Evolutionary conservation across 2,329 filamentous ascomycete genomes (phyloP).

Genomic region (Pseudopyricularia javanii): DNA sequence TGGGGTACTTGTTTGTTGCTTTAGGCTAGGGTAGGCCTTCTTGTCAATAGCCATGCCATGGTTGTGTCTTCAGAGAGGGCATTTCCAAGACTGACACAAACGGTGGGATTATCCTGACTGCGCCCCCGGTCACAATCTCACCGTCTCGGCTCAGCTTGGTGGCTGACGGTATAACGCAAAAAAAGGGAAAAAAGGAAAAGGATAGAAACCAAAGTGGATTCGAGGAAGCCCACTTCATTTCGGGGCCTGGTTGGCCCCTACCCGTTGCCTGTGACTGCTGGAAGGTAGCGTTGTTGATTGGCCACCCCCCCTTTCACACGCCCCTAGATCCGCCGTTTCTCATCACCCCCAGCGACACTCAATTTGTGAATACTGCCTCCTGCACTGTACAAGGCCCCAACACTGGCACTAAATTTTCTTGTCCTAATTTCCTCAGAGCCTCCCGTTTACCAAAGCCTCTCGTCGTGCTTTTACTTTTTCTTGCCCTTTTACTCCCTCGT

Average conservation of each 20-base stretch:
- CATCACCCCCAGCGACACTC: no score
- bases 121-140: background rate
- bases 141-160: background rate
- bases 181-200: background rate
- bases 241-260: background rate
- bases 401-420: slow-evolving; percentile 5
- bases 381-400: no score
- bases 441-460: background rate
- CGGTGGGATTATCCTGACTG: background rate
- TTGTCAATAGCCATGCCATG: no score
- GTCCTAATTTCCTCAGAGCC: background rate
- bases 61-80: no score
- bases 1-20: no score
- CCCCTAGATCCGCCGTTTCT: no score
- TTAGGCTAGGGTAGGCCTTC: no score
- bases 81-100: background rate
- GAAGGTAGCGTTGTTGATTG: background rate
- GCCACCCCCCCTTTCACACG: background rate
- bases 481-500: slow-evolving; percentile 1
- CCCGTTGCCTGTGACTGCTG: background rate
- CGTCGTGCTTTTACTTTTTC: background rate
- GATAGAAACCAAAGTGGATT: background rate
- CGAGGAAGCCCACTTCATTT: background rate
- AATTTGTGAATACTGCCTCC: slow-evolving; percentile 6
- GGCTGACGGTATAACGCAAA: background rate